Conservation (phyloP, 371 early-diverging fungal species). For the Choanephora cucurbitarum region DNA sequence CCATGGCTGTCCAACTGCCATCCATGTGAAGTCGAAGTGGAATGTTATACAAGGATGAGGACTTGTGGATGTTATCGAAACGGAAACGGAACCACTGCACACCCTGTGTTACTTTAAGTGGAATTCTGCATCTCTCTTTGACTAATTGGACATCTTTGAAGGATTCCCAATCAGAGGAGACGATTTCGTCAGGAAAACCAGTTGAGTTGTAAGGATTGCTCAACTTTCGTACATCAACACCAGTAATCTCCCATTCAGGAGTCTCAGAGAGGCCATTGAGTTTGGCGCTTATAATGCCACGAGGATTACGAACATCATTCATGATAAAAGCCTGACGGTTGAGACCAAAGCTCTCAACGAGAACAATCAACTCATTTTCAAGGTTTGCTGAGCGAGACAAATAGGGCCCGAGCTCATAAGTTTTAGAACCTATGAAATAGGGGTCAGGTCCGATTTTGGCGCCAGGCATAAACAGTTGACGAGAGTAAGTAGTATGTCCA, state of each 20-base stretch:
- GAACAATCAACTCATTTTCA: slow-evolving; percentile 60
- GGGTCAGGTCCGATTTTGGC: slow-evolving; percentile 79
- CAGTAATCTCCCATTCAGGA: slow-evolving; percentile 70
- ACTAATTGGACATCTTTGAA: slow-evolving; percentile 19
- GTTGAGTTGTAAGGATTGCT: slow-evolving; percentile 60
- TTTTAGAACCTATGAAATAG: slow-evolving; percentile 50
- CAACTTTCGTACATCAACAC: slow-evolving; percentile 69
- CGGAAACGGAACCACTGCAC: slow-evolving; percentile 40
- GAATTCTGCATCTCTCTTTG: slow-evolving; percentile 11
- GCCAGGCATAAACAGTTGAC: slow-evolving; percentile 62
- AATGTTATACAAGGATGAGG: slow-evolving; percentile 26
- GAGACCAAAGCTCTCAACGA: slow-evolving; percentile 82
- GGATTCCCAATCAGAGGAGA: slow-evolving; percentile 22
- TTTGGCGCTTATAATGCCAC: slow-evolving; percentile 70
- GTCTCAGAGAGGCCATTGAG: slow-evolving; percentile 42
- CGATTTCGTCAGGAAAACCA: slow-evolving; percentile 77
- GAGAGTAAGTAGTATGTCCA: slow-evolving; percentile 79
- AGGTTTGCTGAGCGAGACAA: slow-evolving; percentile 29
- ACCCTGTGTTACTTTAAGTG: slow-evolving; percentile 28
- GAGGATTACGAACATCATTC: slow-evolving; percentile 78
- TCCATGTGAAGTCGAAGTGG: slow-evolving; percentile 68
- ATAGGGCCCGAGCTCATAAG: slow-evolving; percentile 46
- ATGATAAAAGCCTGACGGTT: slow-evolving; percentile 72
- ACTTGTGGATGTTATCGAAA: slow-evolving; percentile 38
- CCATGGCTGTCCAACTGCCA: slow-evolving; percentile 68